These are phyloP conservation scores for Nicotiana benthamiana DNA, from an alignment of 257 asterid genomes.

Conservation along the genomic window DNA sequence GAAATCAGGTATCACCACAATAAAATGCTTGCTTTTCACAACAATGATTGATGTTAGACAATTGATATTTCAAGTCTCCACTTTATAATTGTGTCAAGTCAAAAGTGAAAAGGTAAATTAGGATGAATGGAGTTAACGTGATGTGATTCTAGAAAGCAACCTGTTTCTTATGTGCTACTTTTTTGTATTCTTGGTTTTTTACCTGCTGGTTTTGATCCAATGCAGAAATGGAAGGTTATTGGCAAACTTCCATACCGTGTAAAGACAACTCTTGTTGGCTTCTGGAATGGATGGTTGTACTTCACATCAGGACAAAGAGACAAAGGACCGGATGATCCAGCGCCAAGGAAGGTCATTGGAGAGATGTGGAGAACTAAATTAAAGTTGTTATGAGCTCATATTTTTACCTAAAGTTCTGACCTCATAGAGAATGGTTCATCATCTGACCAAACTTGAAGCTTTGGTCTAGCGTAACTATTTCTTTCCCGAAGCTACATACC, in stretches of 20 bases:
- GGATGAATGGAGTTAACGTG: neutral
- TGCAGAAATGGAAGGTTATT: conserved; percentile 76
- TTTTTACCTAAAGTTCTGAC: neutral
- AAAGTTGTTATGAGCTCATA: conserved; percentile 29
- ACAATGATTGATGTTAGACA: neutral
- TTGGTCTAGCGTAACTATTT: too few relatives aligned
- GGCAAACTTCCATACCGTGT: conserved; percentile 94
- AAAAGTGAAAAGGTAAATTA: neutral
- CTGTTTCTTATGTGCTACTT: neutral
- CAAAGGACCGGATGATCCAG: conserved; percentile 73
- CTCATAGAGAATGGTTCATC: neutral
- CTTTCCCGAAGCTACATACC: neutral
- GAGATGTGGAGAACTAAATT: conserved; percentile 90
- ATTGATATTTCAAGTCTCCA: neutral
- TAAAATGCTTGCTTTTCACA: neutral
- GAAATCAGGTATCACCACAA: neutral
- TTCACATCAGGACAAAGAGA: conserved; percentile 95
- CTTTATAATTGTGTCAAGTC: neutral
- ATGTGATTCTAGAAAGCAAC: neutral
- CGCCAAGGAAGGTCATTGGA: conserved; percentile 78
- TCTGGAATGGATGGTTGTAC: conserved; percentile 88
- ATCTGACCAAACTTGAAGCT: too few relatives aligned
- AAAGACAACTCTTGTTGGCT: conserved; percentile 84
- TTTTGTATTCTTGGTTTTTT: conserved; percentile 1
- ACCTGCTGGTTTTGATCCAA: conserved; percentile 13